Percentiles rank a stretch among this genome's conserved stretches.
Evolutionary conservation across 2,329 filamentous ascomycete species (phyloP).

Genomic region (Ophiostoma himal-ulmi): DNA sequence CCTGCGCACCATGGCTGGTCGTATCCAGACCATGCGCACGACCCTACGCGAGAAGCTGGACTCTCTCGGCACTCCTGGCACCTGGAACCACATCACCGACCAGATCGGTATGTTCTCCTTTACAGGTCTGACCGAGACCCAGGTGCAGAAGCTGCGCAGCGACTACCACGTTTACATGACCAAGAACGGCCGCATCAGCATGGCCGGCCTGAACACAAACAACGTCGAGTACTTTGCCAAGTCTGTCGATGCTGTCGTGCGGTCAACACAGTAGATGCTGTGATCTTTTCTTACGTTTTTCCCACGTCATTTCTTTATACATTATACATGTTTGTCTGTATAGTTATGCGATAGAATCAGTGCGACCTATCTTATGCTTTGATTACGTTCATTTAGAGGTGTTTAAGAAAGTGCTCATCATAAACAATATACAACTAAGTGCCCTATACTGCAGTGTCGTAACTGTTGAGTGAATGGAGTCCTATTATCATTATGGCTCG

Average conservation of each 20-base stretch:
- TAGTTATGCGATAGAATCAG: neutral
- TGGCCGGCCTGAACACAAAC: constrained; percentile 90
- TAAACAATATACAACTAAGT: too few species aligned
- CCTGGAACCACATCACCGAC: constrained; percentile 94
- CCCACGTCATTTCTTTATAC: neutral
- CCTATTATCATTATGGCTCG: neutral
- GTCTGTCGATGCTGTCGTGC: constrained; percentile 79
- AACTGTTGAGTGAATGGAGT: neutral
- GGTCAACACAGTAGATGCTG: constrained; percentile 36
- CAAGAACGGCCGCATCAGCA: constrained; percentile 96
- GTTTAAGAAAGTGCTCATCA: neutral
- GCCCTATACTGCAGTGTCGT: too few species aligned
- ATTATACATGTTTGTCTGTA: neutral
- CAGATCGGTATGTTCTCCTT: constrained; percentile 99
- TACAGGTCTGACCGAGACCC: constrained; percentile 68
- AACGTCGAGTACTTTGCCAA: constrained; percentile 93
- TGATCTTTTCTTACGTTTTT: neutral
- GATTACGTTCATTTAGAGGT: neutral
- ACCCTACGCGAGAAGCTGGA: constrained; percentile 74
- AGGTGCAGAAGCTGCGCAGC: constrained; percentile 64
- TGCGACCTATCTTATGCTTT: neutral
- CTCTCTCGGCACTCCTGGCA: constrained; percentile 75
- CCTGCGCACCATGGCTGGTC: constrained; percentile 85
- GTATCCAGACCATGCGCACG: constrained; percentile 87
- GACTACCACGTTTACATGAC: constrained; percentile 83